Evolutionary conservation across 768 basidiomycete genomes (phyloP).

Genomic region (Pisolithus orientalis): DNA sequence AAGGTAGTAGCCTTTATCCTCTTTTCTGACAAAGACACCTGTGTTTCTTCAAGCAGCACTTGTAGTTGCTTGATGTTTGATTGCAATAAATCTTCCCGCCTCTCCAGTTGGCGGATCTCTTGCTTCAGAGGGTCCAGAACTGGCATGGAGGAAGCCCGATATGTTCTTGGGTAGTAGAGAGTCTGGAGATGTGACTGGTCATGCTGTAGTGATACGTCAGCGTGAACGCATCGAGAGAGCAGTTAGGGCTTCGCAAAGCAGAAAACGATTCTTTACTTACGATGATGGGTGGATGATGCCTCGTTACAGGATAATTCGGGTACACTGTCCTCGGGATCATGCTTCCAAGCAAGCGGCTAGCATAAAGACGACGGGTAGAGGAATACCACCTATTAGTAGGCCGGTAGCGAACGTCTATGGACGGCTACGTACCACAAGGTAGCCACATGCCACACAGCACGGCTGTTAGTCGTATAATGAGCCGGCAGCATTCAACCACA

Average conservation of each 20-base stretch:
- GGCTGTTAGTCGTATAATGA: neutral
- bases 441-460: neutral
- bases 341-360: neutral
- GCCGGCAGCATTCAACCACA: neutral
- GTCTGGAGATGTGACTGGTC: neutral
- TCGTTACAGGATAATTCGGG: neutral
- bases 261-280: neutral
- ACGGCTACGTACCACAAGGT: neutral
- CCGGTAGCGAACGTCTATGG: neutral
- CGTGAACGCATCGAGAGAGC: neutral
- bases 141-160: conserved; percentile 10
- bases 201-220: neutral
- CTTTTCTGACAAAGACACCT: conserved; percentile 8
- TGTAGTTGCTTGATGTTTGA: conserved; percentile 10
- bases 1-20: conserved; percentile 24
- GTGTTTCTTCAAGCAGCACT: conserved; percentile 11
- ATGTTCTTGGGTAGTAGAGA: neutral
- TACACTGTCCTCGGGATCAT: neutral
- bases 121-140: conserved; percentile 13
- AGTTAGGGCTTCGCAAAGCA: neutral
- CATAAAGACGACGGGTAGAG: neutral
- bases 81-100: conserved; percentile 11
- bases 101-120: conserved; percentile 14
- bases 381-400: neutral
- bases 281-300: neutral